Base-by-base conservation (phyloP, 1,139 yeast genomes). In the Casaregolazyma lundiana region DNA sequence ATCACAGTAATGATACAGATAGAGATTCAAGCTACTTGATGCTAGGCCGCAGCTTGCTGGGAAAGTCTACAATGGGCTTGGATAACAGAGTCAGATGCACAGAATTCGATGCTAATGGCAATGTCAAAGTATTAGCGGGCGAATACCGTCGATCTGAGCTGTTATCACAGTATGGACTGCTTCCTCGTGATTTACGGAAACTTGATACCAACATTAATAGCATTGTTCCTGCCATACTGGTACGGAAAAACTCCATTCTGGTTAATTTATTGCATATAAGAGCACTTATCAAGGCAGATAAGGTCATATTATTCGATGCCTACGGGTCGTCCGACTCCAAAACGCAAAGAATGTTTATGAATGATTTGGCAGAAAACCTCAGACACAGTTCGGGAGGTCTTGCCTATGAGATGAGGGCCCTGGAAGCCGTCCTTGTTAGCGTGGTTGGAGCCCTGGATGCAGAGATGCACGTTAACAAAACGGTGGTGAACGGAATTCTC, bases 131-230 rank as follows among this genome's bases (percentile, higher is more conserved):
- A 4, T 87, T 86, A 1, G 80, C 94, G 0, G 80, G 87, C 44
- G 86, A 82, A 57, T 83, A 80, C 58, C 89, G 87, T 48, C 83
- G 88, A 61, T 78, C 84, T 69, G 78, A 80, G 51, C 78, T 94
- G 49, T 70, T 94, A 13, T 75, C 80, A 49, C 81, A 84, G 51
- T 88, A 87, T 59, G 85, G 85, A 29, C 67, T 88, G 35, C 75
- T 82, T 42, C 95, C 96, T 0, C 73, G 96, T 54, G 96, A 88
- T 63, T 69, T 88, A 45, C 69, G 96, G 4, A 88, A 87, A 58
- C 83, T 94, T 47, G 98, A 92, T 66, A 84, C 95, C 6, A 87
- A 95, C 0, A 76, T 86, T 21, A 82, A 86, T 51, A 96, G 89
- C 63, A 85, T 92, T 30, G 92, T 88, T 7, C 98, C 98, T 0